Evolutionary conservation across 176 grass and related monocot genomes (phyloP), one percentile per base, ranked within the genome.

Genomic region (Oryza glaberrima): DNA sequence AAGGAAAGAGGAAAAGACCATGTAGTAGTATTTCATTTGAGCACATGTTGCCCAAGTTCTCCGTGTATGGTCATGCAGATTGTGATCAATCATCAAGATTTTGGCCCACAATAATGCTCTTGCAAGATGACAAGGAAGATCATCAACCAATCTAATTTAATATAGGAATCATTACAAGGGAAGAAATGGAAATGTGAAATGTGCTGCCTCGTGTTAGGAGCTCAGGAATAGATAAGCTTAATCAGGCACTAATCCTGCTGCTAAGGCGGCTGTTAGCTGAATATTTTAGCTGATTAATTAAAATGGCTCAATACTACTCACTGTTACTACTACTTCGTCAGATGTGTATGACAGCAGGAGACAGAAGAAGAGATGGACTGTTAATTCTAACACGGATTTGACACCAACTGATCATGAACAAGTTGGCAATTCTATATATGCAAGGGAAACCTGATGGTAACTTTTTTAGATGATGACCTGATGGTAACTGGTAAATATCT

Each of bases 231-330:
- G 11, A 4, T 22, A 44, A 44, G 54, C 19, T 58, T 58, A 70
- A 72, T 83, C 11, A 75, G 60, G 17, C 81, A 30, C 25, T 36
- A 47, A 83, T 60, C 34, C 58, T 78, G 58, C 58, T 65, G 23
- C 54, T 63, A 6, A 5, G 75, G n/a, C 11, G 20, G 35, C n/a
- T 12, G 76, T 35, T 16, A 78, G 36, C 58, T 65, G 6, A 65
- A 65, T 45, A 64, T 25, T 60, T 61, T 61, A 77, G n/a, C 54
- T 58, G 54, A 20, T 17, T 15, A 52, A 20, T 52, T 15, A 52
- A 52, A 52, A 15, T 52, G 17, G 52, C 17, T 23, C 16, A 58
- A 0, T 17, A 40, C 30, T 17, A 40, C 30, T 35, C 16, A 14
- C 30, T 77, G 36, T n/a, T 47, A 47, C 19, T 47, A 47, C 19